Evolutionary conservation across 2,329 filamentous ascomycete species (phyloP).

Genomic region (Blastomyces emzantsi): DNA sequence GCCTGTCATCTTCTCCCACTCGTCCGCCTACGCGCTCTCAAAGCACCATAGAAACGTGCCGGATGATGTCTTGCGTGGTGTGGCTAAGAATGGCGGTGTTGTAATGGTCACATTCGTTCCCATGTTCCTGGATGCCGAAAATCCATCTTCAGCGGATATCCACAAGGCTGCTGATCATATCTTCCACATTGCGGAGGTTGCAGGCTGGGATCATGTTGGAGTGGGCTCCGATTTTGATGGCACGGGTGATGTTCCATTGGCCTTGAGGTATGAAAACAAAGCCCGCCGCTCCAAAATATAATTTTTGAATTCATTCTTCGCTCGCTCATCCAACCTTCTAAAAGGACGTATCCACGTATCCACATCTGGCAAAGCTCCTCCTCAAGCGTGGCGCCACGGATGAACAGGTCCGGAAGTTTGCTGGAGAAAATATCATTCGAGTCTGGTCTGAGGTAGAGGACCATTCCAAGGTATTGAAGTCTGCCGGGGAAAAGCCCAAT

Average conservation of each 20-base stretch:
- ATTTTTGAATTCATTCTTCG: no score
- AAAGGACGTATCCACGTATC: slow-evolving; percentile 20
- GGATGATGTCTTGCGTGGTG: slow-evolving; percentile 31
- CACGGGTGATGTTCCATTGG: slow-evolving; percentile 18
- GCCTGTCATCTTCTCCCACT: slow-evolving; percentile 23
- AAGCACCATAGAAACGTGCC: slow-evolving; percentile 35
- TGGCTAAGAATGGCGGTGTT: slow-evolving; percentile 33
- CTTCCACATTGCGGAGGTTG: slow-evolving; percentile 24
- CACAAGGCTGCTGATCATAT: slow-evolving; percentile 34
- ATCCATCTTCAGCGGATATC: slow-evolving; percentile 25
- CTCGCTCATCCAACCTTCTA: neutral
- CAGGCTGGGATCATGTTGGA: slow-evolving; percentile 30
- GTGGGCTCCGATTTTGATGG: slow-evolving; percentile 30
- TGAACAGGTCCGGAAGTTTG: slow-evolving; percentile 30
- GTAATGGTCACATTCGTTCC: slow-evolving; percentile 36
- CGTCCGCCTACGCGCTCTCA: slow-evolving; percentile 18
- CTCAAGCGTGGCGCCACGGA: slow-evolving; percentile 23
- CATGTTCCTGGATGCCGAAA: slow-evolving; percentile 23
- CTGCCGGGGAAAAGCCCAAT: slow-evolving; percentile 16
- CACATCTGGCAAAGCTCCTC: no score
- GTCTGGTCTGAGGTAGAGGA: slow-evolving; percentile 14
- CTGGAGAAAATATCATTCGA: slow-evolving; percentile 32
- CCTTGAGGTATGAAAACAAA: slow-evolving; percentile 18
- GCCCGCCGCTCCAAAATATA: no score
- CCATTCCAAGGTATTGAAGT: slow-evolving; percentile 16